phyloP scores from a whole-genome alignment of 768 basidiomycete species.

The Panellus pusillus region DNA sequence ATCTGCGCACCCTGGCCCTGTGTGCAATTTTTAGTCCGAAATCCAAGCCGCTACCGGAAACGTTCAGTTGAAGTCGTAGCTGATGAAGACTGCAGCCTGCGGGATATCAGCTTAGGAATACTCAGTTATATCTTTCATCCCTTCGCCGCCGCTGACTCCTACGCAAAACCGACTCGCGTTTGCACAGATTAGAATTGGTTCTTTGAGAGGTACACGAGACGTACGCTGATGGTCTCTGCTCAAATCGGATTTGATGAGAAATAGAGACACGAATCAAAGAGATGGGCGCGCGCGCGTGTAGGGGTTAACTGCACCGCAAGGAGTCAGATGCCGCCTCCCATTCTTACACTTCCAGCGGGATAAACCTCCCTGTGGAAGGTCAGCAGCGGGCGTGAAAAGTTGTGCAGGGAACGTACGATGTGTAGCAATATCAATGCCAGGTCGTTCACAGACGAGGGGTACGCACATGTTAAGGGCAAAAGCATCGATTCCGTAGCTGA shows the following conservation, averaged over 20 bases:
- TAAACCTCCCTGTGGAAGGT: conserved; percentile 10
- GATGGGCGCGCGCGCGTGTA: conserved; percentile 30
- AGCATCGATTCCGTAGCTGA: conserved; percentile 30
- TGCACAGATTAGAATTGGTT: neutral
- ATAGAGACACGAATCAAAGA: neutral
- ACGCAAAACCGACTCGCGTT: conserved; percentile 30
- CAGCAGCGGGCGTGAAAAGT: neutral
- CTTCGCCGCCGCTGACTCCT: conserved; percentile 33
- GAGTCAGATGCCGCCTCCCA: neutral
- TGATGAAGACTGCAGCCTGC: conserved; percentile 13
- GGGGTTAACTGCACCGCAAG: conserved; percentile 32
- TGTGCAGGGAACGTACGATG: neutral
- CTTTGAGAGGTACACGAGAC: neutral
- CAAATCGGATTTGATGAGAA: neutral
- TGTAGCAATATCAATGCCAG: neutral
- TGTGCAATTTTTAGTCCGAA: neutral
- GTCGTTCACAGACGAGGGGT: too few species aligned
- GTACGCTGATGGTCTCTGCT: conserved; percentile 13
- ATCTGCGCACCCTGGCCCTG: conserved; percentile 29
- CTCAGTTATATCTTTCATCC: conserved; percentile 25
- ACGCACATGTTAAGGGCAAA: conserved; percentile 40
- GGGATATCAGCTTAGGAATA: neutral
- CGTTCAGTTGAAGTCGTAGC: conserved; percentile 24
- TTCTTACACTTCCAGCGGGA: neutral
- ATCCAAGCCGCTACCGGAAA: neutral